These are phyloP conservation scores for Dioszegia crocea DNA, from an alignment of 768 basidiomycete genomes.

Conservation along the genomic window DNA sequence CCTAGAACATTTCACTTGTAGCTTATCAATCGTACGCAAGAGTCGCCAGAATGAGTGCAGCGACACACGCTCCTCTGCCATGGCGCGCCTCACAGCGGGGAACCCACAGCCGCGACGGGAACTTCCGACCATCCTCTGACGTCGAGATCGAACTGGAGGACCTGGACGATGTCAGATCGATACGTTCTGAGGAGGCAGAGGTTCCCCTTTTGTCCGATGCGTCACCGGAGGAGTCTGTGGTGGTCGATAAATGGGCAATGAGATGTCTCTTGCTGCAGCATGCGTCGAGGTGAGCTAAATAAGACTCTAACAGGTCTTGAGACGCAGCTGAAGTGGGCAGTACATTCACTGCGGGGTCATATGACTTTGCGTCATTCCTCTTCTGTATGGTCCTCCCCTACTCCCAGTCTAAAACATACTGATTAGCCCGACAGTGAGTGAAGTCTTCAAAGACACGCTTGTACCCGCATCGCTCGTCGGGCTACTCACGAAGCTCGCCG, in stretches of 20 bases:
- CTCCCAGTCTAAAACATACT: background rate
- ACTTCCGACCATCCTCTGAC: too few species aligned
- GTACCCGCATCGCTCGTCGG: constrained; percentile 46
- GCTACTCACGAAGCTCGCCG: constrained; percentile 28
- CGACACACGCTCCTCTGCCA: too few species aligned
- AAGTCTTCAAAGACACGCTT: constrained; percentile 44
- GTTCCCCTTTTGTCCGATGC: too few species aligned
- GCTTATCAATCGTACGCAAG: too few species aligned
- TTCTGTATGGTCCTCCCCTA: constrained; percentile 8
- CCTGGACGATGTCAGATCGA: too few species aligned
- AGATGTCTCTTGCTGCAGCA: constrained; percentile 28
- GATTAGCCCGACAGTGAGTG: constrained; percentile 23
- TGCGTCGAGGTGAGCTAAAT: constrained; percentile 19
- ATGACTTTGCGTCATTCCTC: constrained; percentile 20
- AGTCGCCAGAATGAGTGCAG: too few species aligned
- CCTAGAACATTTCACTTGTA: too few species aligned
- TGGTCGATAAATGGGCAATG: constrained; percentile 10
- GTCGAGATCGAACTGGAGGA: too few species aligned
- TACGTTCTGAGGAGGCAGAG: too few species aligned
- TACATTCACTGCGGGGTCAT: constrained; percentile 21
- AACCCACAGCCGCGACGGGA: too few species aligned
- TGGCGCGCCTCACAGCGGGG: too few species aligned
- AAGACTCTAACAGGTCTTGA: too few species aligned
- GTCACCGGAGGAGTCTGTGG: background rate
- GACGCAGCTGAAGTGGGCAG: constrained; percentile 1